These are phyloP conservation scores for Pinus taeda DNA, from an alignment of 75 land plant genomes.

Conservation along the genomic window DNA sequence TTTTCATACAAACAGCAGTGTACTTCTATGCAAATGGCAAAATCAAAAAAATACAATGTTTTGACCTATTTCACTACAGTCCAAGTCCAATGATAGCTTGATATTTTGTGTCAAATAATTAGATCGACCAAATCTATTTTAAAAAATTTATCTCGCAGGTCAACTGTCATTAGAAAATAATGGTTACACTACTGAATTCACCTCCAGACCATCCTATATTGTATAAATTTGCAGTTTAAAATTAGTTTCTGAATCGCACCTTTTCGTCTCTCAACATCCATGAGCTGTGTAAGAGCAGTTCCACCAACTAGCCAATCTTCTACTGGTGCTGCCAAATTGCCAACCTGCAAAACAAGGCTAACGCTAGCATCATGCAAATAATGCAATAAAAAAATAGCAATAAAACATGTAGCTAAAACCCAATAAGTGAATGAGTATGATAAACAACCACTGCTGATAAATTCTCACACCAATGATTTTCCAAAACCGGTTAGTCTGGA, in stretches of 20 bases:
- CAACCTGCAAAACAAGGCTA: slow-evolving; percentile 47
- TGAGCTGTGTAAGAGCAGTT: slow-evolving; percentile 84
- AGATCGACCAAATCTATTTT: background rate
- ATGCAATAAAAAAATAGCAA: background rate
- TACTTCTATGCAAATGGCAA: background rate
- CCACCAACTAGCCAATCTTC: slow-evolving; percentile 95
- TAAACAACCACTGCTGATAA: background rate
- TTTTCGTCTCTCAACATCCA: slow-evolving; percentile 96
- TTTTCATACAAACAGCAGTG: too few species aligned
- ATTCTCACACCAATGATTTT: background rate
- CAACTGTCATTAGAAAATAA: background rate
- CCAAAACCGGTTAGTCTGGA: too few species aligned
- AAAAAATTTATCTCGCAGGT: background rate
- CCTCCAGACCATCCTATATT: background rate
- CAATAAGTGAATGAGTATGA: background rate
- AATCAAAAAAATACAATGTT: background rate
- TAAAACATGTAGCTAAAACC: background rate
- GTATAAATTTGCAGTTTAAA: background rate
- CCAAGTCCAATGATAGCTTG: background rate
- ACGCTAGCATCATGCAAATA: background rate
- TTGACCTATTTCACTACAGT: background rate
- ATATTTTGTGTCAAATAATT: background rate
- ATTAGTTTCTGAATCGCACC: slow-evolving; percentile 35
- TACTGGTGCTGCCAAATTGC: slow-evolving; percentile 74
- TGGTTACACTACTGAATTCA: background rate